A percentile compares a stretch with the other conserved stretches of the same genome.
phyloP scores from a whole-genome alignment of 768 basidiomycete species.

The Suillus bovinus region DNA sequence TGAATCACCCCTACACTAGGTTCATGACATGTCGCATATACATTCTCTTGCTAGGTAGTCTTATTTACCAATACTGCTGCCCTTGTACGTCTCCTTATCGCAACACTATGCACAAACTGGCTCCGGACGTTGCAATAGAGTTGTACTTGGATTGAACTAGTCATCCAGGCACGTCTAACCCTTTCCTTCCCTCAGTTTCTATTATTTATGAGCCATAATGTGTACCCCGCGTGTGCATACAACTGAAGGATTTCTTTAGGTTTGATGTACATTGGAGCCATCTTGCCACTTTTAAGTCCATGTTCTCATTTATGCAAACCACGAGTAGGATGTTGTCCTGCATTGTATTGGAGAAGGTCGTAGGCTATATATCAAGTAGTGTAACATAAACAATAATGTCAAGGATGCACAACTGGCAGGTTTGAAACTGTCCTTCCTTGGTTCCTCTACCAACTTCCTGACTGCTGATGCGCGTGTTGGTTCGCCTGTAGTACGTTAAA shows the following conservation, averaged over 20 bases:
- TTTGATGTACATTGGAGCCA: not conserved
- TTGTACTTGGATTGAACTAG: not conserved
- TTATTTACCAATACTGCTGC: not conserved
- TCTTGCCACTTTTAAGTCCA: not conserved
- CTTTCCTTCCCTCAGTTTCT: not conserved
- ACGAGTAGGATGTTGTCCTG: not conserved
- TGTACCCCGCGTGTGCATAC: not conserved
- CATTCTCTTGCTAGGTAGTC: not conserved
- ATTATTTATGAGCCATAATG: not conserved
- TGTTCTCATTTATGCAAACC: not conserved
- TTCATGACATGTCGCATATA: slow-evolving; percentile 5
- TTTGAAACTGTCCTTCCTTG: not conserved
- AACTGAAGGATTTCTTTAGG: not conserved
- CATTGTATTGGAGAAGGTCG: not conserved
- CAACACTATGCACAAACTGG: not conserved
- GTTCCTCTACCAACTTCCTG: not conserved
- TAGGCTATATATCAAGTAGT: not conserved
- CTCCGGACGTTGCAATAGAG: not conserved
- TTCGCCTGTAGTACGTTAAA: no score
- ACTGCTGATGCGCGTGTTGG: not conserved
- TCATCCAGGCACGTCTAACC: not conserved
- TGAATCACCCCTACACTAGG: slow-evolving; percentile 51
- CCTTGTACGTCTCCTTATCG: not conserved
- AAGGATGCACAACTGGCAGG: not conserved
- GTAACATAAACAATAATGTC: no score